A percentile compares a stretch with the other conserved stretches of the same genome.
Evolutionary conservation across 768 basidiomycete species (phyloP).

Genomic region (Pholiota molesta): DNA sequence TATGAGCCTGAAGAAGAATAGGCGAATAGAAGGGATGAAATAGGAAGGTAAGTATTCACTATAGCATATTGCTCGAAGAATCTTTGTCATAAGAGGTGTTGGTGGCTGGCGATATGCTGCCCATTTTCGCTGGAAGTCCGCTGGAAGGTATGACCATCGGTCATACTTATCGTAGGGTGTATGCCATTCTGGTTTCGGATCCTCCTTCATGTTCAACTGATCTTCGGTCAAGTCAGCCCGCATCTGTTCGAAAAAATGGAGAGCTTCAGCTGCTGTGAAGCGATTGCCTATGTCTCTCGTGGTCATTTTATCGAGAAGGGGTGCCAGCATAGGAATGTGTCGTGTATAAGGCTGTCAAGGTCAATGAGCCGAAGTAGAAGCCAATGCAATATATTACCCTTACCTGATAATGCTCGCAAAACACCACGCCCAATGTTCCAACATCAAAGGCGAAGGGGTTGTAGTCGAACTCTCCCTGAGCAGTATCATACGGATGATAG

Average conservation of each 20-base stretch:
- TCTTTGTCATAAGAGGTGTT: neutral
- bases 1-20: neutral
- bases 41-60: neutral
- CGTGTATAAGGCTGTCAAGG: conserved; percentile 18
- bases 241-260: conserved; percentile 26
- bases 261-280: conserved; percentile 29
- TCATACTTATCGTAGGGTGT: conserved; percentile 3
- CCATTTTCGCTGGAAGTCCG: conserved; percentile 1
- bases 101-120: conserved; percentile 7
- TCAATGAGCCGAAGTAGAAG: neutral
- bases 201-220: neutral
- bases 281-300: conserved; percentile 23
- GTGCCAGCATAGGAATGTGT: conserved; percentile 27
- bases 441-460: conserved; percentile 29
- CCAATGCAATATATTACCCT: conserved; percentile 2
- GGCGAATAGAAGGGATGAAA: neutral
- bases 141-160: conserved; percentile 7
- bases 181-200: neutral
- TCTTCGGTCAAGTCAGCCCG: neutral
- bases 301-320: conserved; percentile 31
- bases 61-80: neutral
- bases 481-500: neutral
- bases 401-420: conserved; percentile 16
- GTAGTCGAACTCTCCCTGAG: conserved; percentile 25
- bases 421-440: conserved; percentile 16